Base-by-base conservation (phyloP, 2,329 filamentous ascomycete genomes). In the Talaromyces sp. region DNA sequence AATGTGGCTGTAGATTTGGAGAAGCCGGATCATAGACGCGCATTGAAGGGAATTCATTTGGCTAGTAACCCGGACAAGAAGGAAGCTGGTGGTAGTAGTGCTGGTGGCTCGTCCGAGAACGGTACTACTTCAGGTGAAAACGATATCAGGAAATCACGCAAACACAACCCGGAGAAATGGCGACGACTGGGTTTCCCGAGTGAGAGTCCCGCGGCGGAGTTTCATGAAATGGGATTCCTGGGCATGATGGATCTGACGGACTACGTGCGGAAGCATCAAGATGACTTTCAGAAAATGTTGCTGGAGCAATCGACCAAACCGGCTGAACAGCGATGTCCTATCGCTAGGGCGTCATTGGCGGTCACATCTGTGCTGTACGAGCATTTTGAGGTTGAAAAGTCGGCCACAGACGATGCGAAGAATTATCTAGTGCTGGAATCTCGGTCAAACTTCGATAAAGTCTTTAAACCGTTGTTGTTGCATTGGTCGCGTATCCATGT, bases 171-270 rank as follows among this genome's bases (percentile, higher is more conserved):
- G 0, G 90, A 96, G 73, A 97, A 97, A 76, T 99, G 95, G 95
- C 86, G 93, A 71, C 85, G 93, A 62, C 78, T 99, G 49, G 95
- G 95, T 2, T 99, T 99, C 72, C 90, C 95, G 76, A 90, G 90
- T 0, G 95, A 99, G 77, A 93, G 87, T 70, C 95, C 95, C 3
- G 89, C 89, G 0, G 85, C 85, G 71, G 95, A 99, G 71, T 98
- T 99, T 73, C 89, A 92, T 22, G 83, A 87, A 45, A 90, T 91
- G 33, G 95, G 95, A 0, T 98, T 93, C 75, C 79, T 99, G 62
- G 95, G 95, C 33, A 92, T 99, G 87, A 98, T 99, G 93, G 95
- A 99, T 76, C 79, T 99, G 72, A 92, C 93, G 2, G 93, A 98
- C 77, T 99, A 92, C 75, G 92, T 97, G 58, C 87, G 90, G 73